Base-by-base conservation (phyloP, 2,329 filamentous ascomycete genomes). In the Aspergillus pseudonomiae region DNA sequence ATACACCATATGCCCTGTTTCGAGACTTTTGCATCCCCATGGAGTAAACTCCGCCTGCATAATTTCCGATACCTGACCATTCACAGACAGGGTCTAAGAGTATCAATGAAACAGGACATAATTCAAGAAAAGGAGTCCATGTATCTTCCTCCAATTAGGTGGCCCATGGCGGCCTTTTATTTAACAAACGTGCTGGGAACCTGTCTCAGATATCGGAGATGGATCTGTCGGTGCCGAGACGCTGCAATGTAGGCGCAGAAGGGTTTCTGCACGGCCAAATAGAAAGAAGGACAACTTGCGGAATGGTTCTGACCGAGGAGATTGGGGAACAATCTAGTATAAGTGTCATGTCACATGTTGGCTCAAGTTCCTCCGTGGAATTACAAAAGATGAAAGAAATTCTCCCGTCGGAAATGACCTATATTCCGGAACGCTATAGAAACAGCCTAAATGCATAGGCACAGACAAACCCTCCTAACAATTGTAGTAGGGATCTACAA, bases 61-160 rank as follows among this genome's bases (percentile, higher is more conserved):
- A 32, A 32, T 32, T 32, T 19, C 48, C 48, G 28, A 34, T 32
- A n/a, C 9, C 4, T 52, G 19, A n/a, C 48, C 28, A 52, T 52
- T 52, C 48, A 32, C 7, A n/a, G 19, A n/a, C 3, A 55, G 32
- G 52, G 32, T 55, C 52, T 55, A 10, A 4, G 32, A 12, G n/a
- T 26, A 32, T 32, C n/a, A 4, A 52, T 52, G 28, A 52, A 55
- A 39, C 32, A 36, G 26, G 11, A 16, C 26, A n/a, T 16, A 36
- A 53, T n/a, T 11, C n/a, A n/a, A 54, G 12, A 28, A 19, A 34
- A 55, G 12, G 34, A 24, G n/a, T 4, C 6, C 5, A 1, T 14
- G 45, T 26, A 55, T 39, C 32, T 55, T 55, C 32, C 52, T 55
- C 52, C 52, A 55, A 55, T 55, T 34, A 34, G 21, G 19, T 24